phyloP scores from a whole-genome alignment of 2,329 filamentous ascomycete genomes.

The Fusarium napiforme region DNA sequence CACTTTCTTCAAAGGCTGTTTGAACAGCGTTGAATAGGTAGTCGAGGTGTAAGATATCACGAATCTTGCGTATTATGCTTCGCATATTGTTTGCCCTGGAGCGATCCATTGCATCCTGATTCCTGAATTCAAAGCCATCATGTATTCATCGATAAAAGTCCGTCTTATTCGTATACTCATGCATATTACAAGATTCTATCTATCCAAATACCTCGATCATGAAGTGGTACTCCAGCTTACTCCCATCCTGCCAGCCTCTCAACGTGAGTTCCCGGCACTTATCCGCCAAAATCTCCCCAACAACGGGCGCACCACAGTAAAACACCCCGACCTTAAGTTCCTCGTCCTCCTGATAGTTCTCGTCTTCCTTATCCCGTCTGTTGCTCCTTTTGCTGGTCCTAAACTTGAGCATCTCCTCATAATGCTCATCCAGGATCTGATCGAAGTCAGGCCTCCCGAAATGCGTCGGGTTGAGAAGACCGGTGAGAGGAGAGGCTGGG shows the following conservation, averaged over 20 bases:
- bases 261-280: conserved; percentile 62
- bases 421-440: conserved; percentile 64
- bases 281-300: conserved; percentile 67
- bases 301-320: conserved; percentile 65
- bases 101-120: accelerated
- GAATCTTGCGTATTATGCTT: too few species aligned
- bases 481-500: conserved; percentile 64
- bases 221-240: conserved; percentile 65
- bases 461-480: conserved; percentile 62
- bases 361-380: background rate
- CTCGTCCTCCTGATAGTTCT: conserved; percentile 40
- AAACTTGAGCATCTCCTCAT: conserved; percentile 60
- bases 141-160: too few species aligned
- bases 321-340: conserved; percentile 64
- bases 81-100: too few species aligned
- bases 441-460: conserved; percentile 67
- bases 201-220: conserved; percentile 68
- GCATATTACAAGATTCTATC: background rate
- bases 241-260: conserved; percentile 61
- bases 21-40: background rate
- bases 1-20: conserved; percentile 14
- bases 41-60: too few species aligned
- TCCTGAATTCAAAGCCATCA: accelerated
- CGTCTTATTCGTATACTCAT: background rate
- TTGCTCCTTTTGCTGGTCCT: conserved; percentile 36